Evolutionary conservation across 805 yeast genomes (phyloP), one percentile per base, ranked within the genome.

Genomic region (Lachancea waltii): DNA sequence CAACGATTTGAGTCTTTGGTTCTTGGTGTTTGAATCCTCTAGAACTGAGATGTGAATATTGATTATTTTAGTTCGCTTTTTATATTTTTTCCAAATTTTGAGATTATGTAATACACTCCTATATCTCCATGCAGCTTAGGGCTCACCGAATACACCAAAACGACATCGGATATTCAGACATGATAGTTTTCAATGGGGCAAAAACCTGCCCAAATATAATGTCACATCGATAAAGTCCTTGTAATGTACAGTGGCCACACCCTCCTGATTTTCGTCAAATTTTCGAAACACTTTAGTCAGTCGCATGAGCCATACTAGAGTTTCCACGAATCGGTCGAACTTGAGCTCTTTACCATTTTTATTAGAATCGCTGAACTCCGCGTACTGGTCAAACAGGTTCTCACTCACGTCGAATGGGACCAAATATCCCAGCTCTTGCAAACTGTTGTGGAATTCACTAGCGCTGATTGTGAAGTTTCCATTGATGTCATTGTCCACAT

Each of bases 291-390:
- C 68, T 53, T 82, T 87, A 1, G 95, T 84, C 46, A 83, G 70
- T 45, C 85, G 74, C 54, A 85, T 70, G 47, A 85, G 66, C 70
- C 85, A 81, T 13, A 85, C 82, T 47, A 85, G 69, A 38, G 84
- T 71, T 55, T 85, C 95, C 18, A 85, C 86, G 60, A 85, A 85
- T 57, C 77, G 71, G 56, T 85, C 95, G 58, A 85, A 85, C 42
- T 82, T 77, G 60, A 85, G 55, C 41, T 63, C 68, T 36, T 59
- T 60, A 2, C 58, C 58, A 14, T 50, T 52, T 6, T 48, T 46
- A 21, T 47, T 46, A 15, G 52, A 51, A 28, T 56, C 54, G 16
- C 53, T 45, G 25, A 54, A 57, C 30, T 59, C 63, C 1, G 62
- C 53, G 47, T 54, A 59, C 27, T 56, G 62, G 32, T 60, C 65